Conservation (phyloP, 352 stramenopile species). For the Phytopythium kandeliae region DNA sequence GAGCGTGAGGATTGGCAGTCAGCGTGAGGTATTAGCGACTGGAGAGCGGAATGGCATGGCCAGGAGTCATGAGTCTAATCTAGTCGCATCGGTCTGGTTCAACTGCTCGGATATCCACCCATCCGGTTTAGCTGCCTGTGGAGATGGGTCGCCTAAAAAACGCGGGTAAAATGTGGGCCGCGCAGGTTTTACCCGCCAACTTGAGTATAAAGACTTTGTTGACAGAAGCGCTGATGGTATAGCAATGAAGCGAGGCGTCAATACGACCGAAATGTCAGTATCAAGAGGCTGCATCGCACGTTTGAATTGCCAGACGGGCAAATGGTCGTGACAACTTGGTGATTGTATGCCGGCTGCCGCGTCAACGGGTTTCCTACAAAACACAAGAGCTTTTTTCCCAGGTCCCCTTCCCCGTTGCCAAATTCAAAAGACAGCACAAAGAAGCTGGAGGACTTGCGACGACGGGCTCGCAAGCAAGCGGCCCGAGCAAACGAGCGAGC, state of each 20-base stretch:
- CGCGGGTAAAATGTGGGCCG: conserved; percentile 38
- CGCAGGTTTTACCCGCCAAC: conserved; percentile 34
- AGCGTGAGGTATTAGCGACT: not conserved
- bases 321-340: conserved; percentile 18
- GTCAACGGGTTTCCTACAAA: conserved; percentile 15
- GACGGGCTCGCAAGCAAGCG: not conserved
- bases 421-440: conserved; percentile 13
- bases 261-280: too few species aligned
- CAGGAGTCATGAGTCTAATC: too few species aligned
- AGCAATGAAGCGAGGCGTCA: too few species aligned
- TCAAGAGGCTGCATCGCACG: not conserved
- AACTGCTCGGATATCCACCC: too few species aligned
- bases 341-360: conserved; percentile 16
- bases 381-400: conserved; percentile 16
- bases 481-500: not conserved
- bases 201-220: conserved; percentile 11
- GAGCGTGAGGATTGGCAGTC: too few species aligned
- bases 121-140: too few species aligned
- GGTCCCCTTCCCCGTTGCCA: conserved; percentile 25
- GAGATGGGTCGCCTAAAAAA: too few species aligned
- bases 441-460: conserved; percentile 7
- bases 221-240: too few species aligned
- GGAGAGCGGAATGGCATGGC: too few species aligned
- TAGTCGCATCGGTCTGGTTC: too few species aligned
- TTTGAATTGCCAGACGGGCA: conserved; percentile 14